Percentiles rank a stretch among this genome's conserved stretches.
phyloP scores from a whole-genome alignment of 2,329 filamentous ascomycete genomes.

The Aspergillus chevalieri region DNA sequence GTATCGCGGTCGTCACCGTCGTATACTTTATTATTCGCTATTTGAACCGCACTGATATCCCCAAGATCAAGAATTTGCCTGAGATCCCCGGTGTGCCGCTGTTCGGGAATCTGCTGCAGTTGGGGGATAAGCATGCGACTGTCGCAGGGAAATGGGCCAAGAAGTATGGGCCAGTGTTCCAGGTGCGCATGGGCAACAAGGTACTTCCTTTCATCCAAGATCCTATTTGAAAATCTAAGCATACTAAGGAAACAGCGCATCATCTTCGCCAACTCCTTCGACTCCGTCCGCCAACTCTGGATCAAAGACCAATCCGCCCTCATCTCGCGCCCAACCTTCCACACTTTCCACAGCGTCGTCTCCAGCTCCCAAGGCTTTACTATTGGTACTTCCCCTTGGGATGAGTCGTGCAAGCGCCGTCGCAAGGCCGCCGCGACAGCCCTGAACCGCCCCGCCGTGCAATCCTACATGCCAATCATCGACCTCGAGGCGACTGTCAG shows the following conservation, averaged over 20 bases:
- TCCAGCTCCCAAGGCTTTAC: slow-evolving; percentile 73
- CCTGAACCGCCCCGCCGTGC: slow-evolving; percentile 67
- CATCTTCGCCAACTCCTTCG: slow-evolving; percentile 72
- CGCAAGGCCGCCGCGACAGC: slow-evolving; percentile 75
- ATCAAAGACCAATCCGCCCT: slow-evolving; percentile 71
- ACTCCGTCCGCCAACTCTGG: slow-evolving; percentile 66
- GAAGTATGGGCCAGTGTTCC: slow-evolving; percentile 56
- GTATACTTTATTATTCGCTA: slow-evolving; percentile 27
- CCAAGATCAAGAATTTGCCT: slow-evolving; percentile 53
- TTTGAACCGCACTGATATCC: slow-evolving; percentile 43
- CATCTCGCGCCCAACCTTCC: slow-evolving; percentile 69
- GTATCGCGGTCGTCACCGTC: slow-evolving; percentile 18
- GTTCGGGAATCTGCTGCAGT: slow-evolving; percentile 54
- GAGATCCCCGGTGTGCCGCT: slow-evolving; percentile 54
- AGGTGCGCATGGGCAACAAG: slow-evolving; percentile 23
- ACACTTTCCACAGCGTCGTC: slow-evolving; percentile 76
- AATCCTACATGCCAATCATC: slow-evolving; percentile 76
- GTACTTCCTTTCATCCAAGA: not conserved
- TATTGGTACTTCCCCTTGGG: slow-evolving; percentile 78
- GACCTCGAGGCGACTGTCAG: slow-evolving; percentile 68
- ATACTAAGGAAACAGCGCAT: slow-evolving; percentile 48
- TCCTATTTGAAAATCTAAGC: not conserved
- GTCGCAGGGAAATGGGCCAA: slow-evolving; percentile 49
- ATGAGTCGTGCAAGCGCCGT: slow-evolving; percentile 69
- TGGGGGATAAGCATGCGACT: slow-evolving; percentile 50